Conservation (phyloP, 1,139 yeast genomes). For the Saccharomyces hybrid region DNA sequence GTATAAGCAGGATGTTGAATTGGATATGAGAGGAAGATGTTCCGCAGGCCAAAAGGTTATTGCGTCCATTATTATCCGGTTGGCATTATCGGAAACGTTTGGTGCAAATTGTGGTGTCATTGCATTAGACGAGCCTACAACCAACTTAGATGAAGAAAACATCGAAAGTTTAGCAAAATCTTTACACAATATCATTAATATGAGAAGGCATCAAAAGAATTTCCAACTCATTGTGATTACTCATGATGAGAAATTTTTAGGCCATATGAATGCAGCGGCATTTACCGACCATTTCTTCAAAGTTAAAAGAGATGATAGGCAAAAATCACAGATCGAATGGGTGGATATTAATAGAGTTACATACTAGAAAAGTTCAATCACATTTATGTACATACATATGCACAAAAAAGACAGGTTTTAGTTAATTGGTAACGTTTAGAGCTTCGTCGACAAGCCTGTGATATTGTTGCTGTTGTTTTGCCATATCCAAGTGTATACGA, state of each 20-base stretch:
- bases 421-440: neutral
- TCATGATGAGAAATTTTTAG: slow-evolving; percentile 86
- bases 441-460: slow-evolving; percentile 10
- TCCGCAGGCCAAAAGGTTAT: slow-evolving; percentile 97
- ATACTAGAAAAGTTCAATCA: slow-evolving; percentile 14
- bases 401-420: neutral
- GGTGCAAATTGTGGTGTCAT: slow-evolving; percentile 93
- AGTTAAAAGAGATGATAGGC: slow-evolving; percentile 72
- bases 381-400: neutral
- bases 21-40: slow-evolving; percentile 97
- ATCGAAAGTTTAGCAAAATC: slow-evolving; percentile 83
- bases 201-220: slow-evolving; percentile 70
- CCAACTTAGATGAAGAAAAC: slow-evolving; percentile 86
- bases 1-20: slow-evolving; percentile 84
- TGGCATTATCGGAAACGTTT: slow-evolving; percentile 93
- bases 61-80: slow-evolving; percentile 83
- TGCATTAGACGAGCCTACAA: slow-evolving; percentile 96
- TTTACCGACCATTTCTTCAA: slow-evolving; percentile 85
- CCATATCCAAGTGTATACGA: slow-evolving; percentile 35
- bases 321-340: slow-evolving; percentile 64
- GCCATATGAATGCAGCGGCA: slow-evolving; percentile 75
- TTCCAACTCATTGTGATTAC: slow-evolving; percentile 93
- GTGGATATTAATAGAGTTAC: slow-evolving; percentile 37
- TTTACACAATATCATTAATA: slow-evolving; percentile 64
- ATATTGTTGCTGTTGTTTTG: slow-evolving; percentile 33